Conservation (phyloP, 78 protist genomes). For the Diacronema lutheri region DNA sequence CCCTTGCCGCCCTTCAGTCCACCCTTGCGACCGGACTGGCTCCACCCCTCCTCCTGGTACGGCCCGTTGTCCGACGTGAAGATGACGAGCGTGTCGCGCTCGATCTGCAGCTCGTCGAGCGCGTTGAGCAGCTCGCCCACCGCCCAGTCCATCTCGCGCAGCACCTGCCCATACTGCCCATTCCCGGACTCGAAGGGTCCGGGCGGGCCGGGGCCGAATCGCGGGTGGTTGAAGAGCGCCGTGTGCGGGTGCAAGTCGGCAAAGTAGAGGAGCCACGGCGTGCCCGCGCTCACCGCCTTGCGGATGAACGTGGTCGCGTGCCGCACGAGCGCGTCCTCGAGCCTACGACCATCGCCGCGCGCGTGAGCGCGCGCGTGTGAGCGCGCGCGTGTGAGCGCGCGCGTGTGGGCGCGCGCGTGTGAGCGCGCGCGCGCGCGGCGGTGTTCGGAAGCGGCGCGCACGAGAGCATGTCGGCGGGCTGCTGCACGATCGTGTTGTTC, state of each 20-base stretch:
- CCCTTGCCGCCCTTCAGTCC: not conserved
- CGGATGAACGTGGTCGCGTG: no score
- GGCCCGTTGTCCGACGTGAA: not conserved
- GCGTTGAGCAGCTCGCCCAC: not conserved
- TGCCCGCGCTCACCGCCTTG: no score
- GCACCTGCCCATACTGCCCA: not conserved
- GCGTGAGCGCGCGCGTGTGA: no score
- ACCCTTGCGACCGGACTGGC: not conserved
- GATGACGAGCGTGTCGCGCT: not conserved
- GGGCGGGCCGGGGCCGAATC: no score
- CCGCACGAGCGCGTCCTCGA: no score
- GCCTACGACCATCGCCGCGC: no score
- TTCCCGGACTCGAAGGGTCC: not conserved
- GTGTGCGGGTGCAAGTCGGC: not conserved
- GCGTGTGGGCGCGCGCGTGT: no score
- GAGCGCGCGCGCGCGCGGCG: no score
- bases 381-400: no score
- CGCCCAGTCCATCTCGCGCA: not conserved
- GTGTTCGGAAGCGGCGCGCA: no score
- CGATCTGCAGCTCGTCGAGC: not conserved
- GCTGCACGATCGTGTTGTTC: not conserved
- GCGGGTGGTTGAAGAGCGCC: not conserved
- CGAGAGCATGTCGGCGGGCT: not conserved
- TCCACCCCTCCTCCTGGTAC: conserved; percentile 5
- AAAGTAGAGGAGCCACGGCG: not conserved